A percentile compares a stretch with the other conserved stretches of the same genome.
Conservation (phyloP, 2,329 filamentous ascomycete species). For the Venturia asperata region DNA sequence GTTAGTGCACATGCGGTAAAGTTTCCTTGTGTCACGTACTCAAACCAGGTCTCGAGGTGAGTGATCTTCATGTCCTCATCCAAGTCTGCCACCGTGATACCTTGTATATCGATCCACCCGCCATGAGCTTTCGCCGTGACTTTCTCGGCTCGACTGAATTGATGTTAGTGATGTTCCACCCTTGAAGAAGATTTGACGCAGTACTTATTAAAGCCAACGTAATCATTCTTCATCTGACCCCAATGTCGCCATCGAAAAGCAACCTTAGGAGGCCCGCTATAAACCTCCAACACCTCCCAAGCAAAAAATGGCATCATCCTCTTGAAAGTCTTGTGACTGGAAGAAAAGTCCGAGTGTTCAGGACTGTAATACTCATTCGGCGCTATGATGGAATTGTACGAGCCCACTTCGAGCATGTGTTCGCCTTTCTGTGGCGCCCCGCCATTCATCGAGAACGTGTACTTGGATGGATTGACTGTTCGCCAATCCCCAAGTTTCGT, state of each 20-base stretch:
- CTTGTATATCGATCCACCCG: slow-evolving; percentile 55
- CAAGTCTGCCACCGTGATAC: slow-evolving; percentile 55
- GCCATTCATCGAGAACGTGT: slow-evolving; percentile 59
- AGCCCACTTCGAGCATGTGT: slow-evolving; percentile 61
- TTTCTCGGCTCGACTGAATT: slow-evolving; percentile 52
- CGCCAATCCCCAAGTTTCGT: slow-evolving; percentile 55
- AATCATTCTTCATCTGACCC: slow-evolving; percentile 60
- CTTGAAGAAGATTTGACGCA: slow-evolving; percentile 22
- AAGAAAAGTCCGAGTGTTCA: slow-evolving; percentile 53
- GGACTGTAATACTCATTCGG: slow-evolving; percentile 59
- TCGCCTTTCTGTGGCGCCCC: slow-evolving; percentile 49
- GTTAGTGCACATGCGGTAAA: background rate
- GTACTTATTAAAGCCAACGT: slow-evolving; percentile 57
- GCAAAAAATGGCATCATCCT: slow-evolving; percentile 67
- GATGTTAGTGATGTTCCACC: slow-evolving; percentile 15
- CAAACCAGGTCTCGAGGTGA: slow-evolving; percentile 57
- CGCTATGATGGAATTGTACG: slow-evolving; percentile 61
- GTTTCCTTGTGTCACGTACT: slow-evolving; percentile 26
- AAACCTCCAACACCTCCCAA: slow-evolving; percentile 64
- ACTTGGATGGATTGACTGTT: slow-evolving; percentile 53
- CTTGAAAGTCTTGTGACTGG: slow-evolving; percentile 64
- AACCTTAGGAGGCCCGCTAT: slow-evolving; percentile 56
- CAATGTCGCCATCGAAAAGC: slow-evolving; percentile 62
- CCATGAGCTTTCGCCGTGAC: slow-evolving; percentile 56
- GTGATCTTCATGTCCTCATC: slow-evolving; percentile 54